Evolutionary conservation across 345 rosid genomes (phyloP), one percentile per base, ranked within the genome.

Genomic region (Barbarea vulgaris): DNA sequence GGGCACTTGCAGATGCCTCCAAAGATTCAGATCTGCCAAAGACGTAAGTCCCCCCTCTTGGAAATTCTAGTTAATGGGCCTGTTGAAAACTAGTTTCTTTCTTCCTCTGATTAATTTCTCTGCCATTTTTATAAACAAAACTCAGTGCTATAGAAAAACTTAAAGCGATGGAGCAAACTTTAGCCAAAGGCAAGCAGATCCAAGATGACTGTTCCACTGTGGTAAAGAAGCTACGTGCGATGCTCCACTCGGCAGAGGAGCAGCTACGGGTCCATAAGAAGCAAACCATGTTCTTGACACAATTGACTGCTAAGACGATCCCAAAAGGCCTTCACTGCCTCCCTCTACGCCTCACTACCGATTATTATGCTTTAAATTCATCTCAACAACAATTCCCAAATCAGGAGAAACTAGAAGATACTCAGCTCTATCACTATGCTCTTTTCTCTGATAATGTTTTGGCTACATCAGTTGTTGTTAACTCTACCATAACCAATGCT

Each of bases 271-370:
- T 86, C 77, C 98, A 95, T 74, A 92, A 86, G 88, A 90, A 87
- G 84, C 99, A 95, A 85, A 80, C 91, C 70, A 78, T 89, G 86
- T 92, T 90, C 85, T 88, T 95, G 88, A 92, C 96, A 13, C 99
- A 95, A 34, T 79, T 95, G 84, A 90, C 99, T 18, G 97, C 99
- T 59, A 95, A 95, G 83, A 90, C 99, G 10, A 80, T 95, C 67
- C 96, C 99, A 15, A 95, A 92, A 85, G 99, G 99, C 72, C 92
- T 95, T 68, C 99, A 95, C 79, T 95, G 99, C 81, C 94, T 95
- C 74, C 98, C 99, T 9, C 79, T 95, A 59, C 99, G 96, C 80
- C 92, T 95, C 75, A 88, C 98, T 54, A 80, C 85, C 15, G 97
- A 89, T 78, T 95, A 89, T 65, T 88, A 88, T 78, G 33, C 84